Conservation (phyloP, 805 yeast species). For the Metschnikowia chrysomelidarum region DNA sequence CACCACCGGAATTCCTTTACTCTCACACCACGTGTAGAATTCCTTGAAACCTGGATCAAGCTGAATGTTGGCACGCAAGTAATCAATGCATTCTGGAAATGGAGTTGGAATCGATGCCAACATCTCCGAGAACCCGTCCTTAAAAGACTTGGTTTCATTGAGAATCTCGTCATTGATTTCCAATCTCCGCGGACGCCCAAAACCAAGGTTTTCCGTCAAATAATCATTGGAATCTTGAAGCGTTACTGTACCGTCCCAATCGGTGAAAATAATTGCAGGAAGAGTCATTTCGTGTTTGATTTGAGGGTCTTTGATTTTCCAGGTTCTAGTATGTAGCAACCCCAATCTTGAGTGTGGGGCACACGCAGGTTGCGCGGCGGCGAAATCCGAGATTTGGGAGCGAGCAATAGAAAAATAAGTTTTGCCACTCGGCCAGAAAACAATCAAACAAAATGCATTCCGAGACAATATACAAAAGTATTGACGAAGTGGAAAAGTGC, state of each 20-base stretch:
- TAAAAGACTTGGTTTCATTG: conserved; percentile 62
- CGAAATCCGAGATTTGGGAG: too few relatives aligned
- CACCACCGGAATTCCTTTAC: conserved; percentile 72
- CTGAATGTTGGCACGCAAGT: conserved; percentile 58
- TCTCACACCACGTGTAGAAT: conserved; percentile 76
- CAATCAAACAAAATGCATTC: too few relatives aligned
- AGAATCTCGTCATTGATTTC: conserved; percentile 71
- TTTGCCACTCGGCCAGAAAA: too few relatives aligned
- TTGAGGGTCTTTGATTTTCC: too few relatives aligned
- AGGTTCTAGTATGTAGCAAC: too few relatives aligned
- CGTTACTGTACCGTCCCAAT: conserved; percentile 98
- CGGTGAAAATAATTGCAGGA: conserved; percentile 86
- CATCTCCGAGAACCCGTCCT: conserved; percentile 86
- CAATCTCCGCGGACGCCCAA: conserved; percentile 67
- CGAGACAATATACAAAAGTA: too few relatives aligned
- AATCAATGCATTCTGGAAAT: conserved; percentile 77
- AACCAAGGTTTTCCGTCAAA: conserved; percentile 85
- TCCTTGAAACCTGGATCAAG: conserved; percentile 89
- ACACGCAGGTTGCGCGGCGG: too few relatives aligned
- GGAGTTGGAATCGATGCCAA: conserved; percentile 74
- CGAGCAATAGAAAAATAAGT: too few relatives aligned
- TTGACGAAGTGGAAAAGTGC: too few relatives aligned
- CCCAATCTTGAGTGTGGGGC: too few relatives aligned
- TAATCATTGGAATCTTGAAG: conserved; percentile 92
- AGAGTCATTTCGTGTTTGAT: conserved; percentile 21